phyloP scores from a whole-genome alignment of 192 early-diverging fungal genomes.

The Podila clonocystis region DNA sequence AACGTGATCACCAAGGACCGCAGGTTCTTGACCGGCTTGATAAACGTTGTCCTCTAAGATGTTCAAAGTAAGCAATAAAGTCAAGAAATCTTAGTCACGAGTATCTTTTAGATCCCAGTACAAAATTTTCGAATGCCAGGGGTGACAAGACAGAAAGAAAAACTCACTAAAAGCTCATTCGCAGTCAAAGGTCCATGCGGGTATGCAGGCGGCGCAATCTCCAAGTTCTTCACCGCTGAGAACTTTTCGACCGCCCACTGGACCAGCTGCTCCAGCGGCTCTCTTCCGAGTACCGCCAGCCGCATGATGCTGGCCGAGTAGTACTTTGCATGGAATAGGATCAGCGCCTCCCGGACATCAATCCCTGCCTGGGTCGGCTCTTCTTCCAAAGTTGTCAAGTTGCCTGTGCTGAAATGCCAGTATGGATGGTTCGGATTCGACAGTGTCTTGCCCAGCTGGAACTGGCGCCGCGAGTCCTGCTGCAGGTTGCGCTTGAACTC shows the following conservation, averaged over 20 bases:
- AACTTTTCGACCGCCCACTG: slow-evolving; percentile 84
- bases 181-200: slow-evolving; percentile 73
- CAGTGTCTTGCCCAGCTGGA: slow-evolving; percentile 83
- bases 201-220: slow-evolving; percentile 72
- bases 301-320: slow-evolving; percentile 96
- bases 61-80: background rate
- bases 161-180: slow-evolving; percentile 61
- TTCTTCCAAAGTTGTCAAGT: slow-evolving; percentile 78
- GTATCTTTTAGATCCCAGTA: background rate
- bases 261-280: slow-evolving; percentile 80
- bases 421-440: slow-evolving; percentile 78
- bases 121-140: background rate
- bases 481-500: slow-evolving; percentile 94
- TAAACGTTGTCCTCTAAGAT: slow-evolving; percentile 62
- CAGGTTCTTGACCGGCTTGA: slow-evolving; percentile 77
- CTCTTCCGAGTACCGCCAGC: slow-evolving; percentile 82
- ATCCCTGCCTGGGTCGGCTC: slow-evolving; percentile 68
- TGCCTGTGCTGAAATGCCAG: slow-evolving; percentile 89
- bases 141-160: background rate
- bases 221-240: slow-evolving; percentile 75
- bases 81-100: background rate
- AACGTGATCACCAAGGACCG: slow-evolving; percentile 78
- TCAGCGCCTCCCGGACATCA: slow-evolving; percentile 79
- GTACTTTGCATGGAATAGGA: slow-evolving; percentile 85
- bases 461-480: slow-evolving; percentile 81